These are phyloP conservation scores for Arxiozyma heterogenica DNA, from an alignment of 1,139 yeast genomes.

Conservation along the genomic window DNA sequence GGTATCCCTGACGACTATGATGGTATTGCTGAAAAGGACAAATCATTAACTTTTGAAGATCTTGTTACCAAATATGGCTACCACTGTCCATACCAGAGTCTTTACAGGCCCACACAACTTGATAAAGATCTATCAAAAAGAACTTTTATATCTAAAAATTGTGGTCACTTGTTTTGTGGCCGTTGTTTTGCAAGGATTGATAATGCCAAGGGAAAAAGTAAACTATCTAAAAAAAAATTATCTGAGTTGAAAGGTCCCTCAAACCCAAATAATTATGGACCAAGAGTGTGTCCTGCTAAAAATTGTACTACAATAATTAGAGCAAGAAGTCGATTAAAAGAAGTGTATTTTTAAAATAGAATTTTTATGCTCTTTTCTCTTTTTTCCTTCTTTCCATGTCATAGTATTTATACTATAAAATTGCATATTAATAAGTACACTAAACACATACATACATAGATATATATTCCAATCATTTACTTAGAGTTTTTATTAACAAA, in stretches of 20 bases:
- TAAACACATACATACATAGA: not conserved
- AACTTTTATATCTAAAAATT: conserved; percentile 49
- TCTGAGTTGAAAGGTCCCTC: conserved; percentile 25
- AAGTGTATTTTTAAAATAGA: conserved; percentile 21
- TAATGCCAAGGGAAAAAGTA: conserved; percentile 21
- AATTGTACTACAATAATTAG: conserved; percentile 23
- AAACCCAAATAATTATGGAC: conserved; percentile 31
- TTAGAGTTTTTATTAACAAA: not conserved
- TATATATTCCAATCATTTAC: not conserved
- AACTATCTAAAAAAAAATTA: conserved; percentile 18
- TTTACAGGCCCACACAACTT: conserved; percentile 39
- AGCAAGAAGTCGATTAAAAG: conserved; percentile 24
- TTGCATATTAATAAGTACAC: not conserved
- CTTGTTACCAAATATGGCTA: conserved; percentile 31
- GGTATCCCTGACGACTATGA: conserved; percentile 54
- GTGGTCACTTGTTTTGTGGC: conserved; percentile 88
- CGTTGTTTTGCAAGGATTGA: conserved; percentile 47
- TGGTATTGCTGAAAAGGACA: conserved; percentile 22
- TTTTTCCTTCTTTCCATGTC: not conserved
- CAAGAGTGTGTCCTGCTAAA: conserved; percentile 26
- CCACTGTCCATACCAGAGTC: conserved; percentile 60
- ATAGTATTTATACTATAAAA: not conserved
- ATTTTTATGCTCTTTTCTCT: no score
- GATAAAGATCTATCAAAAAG: conserved; percentile 60
- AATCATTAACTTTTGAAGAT: conserved; percentile 22